phyloP scores from a whole-genome alignment of 139 green algal species.

The Nannochloris sp. region DNA sequence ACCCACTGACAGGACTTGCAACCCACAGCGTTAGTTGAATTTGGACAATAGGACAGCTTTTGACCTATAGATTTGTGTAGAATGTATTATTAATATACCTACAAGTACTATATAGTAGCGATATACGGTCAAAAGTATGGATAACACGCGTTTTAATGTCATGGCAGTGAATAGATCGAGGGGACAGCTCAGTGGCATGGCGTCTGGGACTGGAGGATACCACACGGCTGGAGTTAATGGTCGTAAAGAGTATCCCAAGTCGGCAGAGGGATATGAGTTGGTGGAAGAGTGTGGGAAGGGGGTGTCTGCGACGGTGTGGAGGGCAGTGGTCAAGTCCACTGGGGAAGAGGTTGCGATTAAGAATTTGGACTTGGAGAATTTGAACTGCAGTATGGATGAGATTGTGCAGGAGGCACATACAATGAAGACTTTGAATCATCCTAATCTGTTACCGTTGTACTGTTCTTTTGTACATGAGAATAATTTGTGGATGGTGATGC shows the following conservation, averaged over 20 bases:
- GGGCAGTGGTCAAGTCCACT: constrained; percentile 60
- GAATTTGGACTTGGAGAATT: constrained; percentile 89
- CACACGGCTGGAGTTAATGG: too few species aligned
- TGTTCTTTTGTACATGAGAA: constrained; percentile 83
- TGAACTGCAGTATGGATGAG: constrained; percentile 85
- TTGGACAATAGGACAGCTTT: too few species aligned
- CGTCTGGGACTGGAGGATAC: background rate
- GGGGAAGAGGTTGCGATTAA: constrained; percentile 88
- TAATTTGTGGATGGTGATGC: constrained; percentile 94
- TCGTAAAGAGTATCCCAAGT: constrained; percentile 74
- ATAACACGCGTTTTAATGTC: background rate
- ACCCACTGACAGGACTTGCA: too few species aligned
- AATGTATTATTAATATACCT: too few species aligned
- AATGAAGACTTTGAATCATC: constrained; percentile 87
- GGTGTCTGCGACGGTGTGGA: constrained; percentile 81
- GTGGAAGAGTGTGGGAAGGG: constrained; percentile 88
- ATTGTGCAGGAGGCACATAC: constrained; percentile 91
- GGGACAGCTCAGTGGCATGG: background rate
- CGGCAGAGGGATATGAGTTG: constrained; percentile 70
- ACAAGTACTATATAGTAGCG: background rate
- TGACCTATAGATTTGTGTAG: too few species aligned
- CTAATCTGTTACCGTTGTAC: constrained; percentile 90
- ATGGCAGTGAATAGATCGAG: background rate
- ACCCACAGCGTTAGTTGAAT: too few species aligned
- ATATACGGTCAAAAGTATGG: background rate